phyloP scores from a whole-genome alignment of 2,329 filamentous ascomycete genomes.

The Cladosporium sp. region DNA sequence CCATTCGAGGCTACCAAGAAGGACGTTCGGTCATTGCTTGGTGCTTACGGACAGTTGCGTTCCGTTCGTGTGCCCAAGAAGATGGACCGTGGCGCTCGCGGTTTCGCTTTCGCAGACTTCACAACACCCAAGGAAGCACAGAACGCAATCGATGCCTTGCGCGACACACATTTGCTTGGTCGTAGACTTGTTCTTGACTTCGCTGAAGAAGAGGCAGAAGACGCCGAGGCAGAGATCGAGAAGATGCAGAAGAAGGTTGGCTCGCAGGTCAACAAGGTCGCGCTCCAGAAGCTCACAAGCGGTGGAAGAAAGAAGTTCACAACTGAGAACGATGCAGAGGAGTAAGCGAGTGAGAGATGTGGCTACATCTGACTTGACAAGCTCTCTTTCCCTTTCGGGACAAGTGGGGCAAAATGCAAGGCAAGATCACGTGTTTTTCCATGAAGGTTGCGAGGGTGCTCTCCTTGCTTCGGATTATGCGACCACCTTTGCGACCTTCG shows the following conservation, averaged over 20 bases:
- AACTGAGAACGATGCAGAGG: conserved; percentile 34
- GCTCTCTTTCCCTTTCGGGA: neutral
- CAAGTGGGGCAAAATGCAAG: conserved; percentile 11
- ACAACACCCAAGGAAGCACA: conserved; percentile 85
- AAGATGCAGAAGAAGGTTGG: conserved; percentile 97
- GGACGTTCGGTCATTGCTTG: conserved; percentile 82
- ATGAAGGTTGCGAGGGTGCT: conserved; percentile 6
- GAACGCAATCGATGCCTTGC: conserved; percentile 87
- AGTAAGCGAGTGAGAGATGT: conserved; percentile 6
- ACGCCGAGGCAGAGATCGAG: conserved; percentile 93
- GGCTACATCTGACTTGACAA: neutral
- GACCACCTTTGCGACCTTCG: conserved; percentile 29
- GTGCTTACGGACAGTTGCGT: conserved; percentile 86
- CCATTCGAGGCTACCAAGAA: conserved; percentile 95
- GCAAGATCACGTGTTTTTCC: conserved; percentile 11
- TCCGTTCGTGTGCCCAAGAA: conserved; percentile 95
- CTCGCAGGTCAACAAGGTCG: conserved; percentile 85
- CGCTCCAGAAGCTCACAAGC: conserved; percentile 83
- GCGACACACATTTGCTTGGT: conserved; percentile 90
- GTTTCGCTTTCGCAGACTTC: conserved; percentile 97
- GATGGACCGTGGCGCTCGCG: conserved; percentile 83
- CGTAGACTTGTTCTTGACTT: conserved; percentile 88
- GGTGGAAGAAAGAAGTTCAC: conserved; percentile 83
- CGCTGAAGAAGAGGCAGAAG: conserved; percentile 81
- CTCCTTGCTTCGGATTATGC: conserved; percentile 30